These are phyloP conservation scores for Leccinum broughii DNA, from an alignment of 768 basidiomycete species.

Conservation along the genomic window DNA sequence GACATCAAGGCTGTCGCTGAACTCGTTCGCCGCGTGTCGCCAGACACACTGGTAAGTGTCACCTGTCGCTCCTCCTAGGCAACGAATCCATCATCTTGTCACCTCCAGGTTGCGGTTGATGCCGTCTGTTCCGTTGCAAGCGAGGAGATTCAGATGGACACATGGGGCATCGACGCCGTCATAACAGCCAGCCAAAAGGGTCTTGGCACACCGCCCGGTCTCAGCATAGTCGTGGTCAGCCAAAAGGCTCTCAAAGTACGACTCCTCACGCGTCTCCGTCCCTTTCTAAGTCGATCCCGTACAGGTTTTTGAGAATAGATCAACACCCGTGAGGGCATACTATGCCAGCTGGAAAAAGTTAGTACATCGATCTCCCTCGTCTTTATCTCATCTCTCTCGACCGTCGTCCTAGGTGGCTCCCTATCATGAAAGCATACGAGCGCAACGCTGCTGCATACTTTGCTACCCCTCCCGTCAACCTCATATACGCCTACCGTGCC, in stretches of 20 bases:
- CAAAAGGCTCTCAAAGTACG: slow-evolving; percentile 70
- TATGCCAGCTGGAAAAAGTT: slow-evolving; percentile 91
- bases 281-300: not conserved
- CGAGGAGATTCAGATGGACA: slow-evolving; percentile 93
- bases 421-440: slow-evolving; percentile 95
- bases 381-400: slow-evolving; percentile 1
- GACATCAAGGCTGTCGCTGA: slow-evolving; percentile 75
- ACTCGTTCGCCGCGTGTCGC: slow-evolving; percentile 73
- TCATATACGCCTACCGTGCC: slow-evolving; percentile 88
- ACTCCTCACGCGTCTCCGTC: not conserved
- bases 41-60: slow-evolving; percentile 71
- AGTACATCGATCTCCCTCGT: slow-evolving; percentile 2
- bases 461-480: slow-evolving; percentile 93
- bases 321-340: slow-evolving; percentile 67
- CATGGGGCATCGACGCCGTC: slow-evolving; percentile 90
- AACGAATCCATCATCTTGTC: not conserved
- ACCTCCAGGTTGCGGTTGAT: slow-evolving; percentile 71
- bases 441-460: slow-evolving; percentile 81
- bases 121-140: slow-evolving; percentile 96
- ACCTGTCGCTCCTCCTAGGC: not conserved
- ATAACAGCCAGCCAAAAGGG: slow-evolving; percentile 90
- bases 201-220: slow-evolving; percentile 88
- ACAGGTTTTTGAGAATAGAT: slow-evolving; percentile 17
- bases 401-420: slow-evolving; percentile 64
- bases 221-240: slow-evolving; percentile 84